Evolutionary conservation across 352 stramenopile genomes (phyloP).

Genomic region (Blastocystis sp.): DNA sequence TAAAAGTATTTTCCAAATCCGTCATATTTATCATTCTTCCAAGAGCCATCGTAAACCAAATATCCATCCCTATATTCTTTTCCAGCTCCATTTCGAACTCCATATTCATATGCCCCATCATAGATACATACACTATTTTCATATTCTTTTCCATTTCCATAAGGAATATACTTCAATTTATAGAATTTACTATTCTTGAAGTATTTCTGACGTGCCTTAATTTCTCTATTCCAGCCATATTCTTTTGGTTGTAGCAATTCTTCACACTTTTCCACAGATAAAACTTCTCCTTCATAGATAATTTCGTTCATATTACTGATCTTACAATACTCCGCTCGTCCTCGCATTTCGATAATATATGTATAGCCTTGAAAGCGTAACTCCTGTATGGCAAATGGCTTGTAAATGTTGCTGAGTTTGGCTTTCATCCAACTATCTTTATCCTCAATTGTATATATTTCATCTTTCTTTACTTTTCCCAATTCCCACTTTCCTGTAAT

Average conservation of each 20-base stretch:
- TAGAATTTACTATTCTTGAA: neutral
- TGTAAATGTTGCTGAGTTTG: neutral
- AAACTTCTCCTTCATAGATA: neutral
- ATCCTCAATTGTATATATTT: neutral
- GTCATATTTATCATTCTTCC: too few species aligned
- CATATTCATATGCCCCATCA: neutral
- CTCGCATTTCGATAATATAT: neutral
- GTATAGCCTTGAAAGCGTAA: neutral
- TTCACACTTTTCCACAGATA: neutral
- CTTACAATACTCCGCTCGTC: neutral
- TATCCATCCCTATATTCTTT: neutral
- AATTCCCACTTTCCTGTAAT: neutral
- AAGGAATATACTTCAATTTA: neutral
- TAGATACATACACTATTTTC: neutral
- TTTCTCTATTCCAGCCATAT: neutral
- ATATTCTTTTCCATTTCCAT: neutral
- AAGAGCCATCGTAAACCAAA: neutral
- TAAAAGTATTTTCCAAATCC: too few species aligned
- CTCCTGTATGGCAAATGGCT: neutral
- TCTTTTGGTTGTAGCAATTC: neutral
- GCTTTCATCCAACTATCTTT: neutral
- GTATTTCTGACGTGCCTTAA: neutral
- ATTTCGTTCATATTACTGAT: neutral
- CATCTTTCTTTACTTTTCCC: neutral
- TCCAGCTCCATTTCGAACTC: neutral